Percentiles rank a stretch among this genome's conserved stretches.
These are phyloP conservation scores for Saprolegnia parasitica DNA, from an alignment of 352 stramenopile genomes.

Conservation along the genomic window DNA sequence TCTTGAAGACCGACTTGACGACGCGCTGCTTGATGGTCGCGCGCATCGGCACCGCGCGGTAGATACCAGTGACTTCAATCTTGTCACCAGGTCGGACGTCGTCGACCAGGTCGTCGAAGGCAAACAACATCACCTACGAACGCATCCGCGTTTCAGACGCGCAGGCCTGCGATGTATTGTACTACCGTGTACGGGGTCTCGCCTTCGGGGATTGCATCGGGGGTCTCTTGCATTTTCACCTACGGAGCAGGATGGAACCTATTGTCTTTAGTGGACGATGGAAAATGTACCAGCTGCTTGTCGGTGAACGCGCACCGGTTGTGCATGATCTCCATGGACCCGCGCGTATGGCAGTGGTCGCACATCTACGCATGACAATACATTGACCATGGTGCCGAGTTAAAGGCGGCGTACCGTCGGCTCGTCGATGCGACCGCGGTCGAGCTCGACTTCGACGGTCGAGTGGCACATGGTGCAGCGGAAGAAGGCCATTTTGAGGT, in stretches of 20 bases:
- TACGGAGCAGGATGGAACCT: not conserved
- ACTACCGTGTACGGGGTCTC: constrained; percentile 94
- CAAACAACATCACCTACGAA: constrained; percentile 91
- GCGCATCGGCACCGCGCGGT: constrained; percentile 92
- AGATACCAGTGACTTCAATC: constrained; percentile 96
- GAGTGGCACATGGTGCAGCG: constrained; percentile 92
- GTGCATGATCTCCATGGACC: constrained; percentile 95
- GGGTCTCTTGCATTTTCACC: constrained; percentile 97
- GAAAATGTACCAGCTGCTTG: constrained; percentile 87
- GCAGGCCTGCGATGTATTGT: not conserved
- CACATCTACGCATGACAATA: constrained; percentile 45
- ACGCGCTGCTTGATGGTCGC: constrained; percentile 92
- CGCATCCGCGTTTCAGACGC: constrained; percentile 1
- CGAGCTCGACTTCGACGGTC: constrained; percentile 88
- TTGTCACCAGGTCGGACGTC: constrained; percentile 95
- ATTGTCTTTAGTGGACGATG: not conserved
- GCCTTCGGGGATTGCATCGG: constrained; percentile 96
- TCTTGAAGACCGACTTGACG: constrained; percentile 97
- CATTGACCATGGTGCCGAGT: not conserved
- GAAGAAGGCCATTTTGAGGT: constrained; percentile 98
- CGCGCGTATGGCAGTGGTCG: constrained; percentile 77
- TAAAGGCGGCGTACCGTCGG: constrained; percentile 45
- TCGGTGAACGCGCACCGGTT: constrained; percentile 98
- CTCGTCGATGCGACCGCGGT: constrained; percentile 95
- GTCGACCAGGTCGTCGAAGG: constrained; percentile 98